These are phyloP conservation scores for Apiotrichum gamsii DNA, from an alignment of 1,284 basidiomycete species.

Conservation along the genomic window DNA sequence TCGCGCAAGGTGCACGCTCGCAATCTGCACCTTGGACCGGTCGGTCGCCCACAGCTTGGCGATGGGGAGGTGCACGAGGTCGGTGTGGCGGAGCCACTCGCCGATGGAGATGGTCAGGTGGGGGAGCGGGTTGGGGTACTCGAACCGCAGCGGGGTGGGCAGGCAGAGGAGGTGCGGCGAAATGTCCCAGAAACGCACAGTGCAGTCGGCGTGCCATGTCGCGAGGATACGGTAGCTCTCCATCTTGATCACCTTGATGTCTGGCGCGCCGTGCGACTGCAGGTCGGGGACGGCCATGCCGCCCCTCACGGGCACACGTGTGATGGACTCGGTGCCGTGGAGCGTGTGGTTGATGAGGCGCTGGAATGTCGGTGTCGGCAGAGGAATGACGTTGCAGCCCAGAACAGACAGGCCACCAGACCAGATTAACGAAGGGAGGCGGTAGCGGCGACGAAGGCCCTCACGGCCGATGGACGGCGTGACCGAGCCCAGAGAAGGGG, in stretches of 20 bases:
- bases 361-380: conserved; percentile 40
- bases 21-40: conserved; percentile 48
- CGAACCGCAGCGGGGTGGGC: conserved; percentile 51
- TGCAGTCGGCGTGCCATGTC: conserved; percentile 60
- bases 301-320: conserved; percentile 40
- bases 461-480: background rate
- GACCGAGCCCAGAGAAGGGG: background rate
- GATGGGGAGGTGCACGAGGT: conserved; percentile 37
- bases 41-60: conserved; percentile 42
- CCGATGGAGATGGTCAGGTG: conserved; percentile 59
- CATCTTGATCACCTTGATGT: conserved; percentile 42
- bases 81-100: conserved; percentile 48
- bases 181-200: conserved; percentile 52
- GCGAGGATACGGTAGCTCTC: conserved; percentile 65
- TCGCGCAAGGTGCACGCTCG: conserved; percentile 56
- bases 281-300: conserved; percentile 45
- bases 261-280: conserved; percentile 40
- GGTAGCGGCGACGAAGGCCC: conserved; percentile 21
- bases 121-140: conserved; percentile 57
- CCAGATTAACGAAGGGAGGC: conserved; percentile 42
- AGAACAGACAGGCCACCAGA: conserved; percentile 36
- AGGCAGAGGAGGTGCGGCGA: conserved; percentile 61
- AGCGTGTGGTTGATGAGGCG: conserved; percentile 41
- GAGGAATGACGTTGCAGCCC: conserved; percentile 37
- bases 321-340: conserved; percentile 22